phyloP scores from a whole-genome alignment of 78 protist genomes.

The Capsaspora owczarzaki region DNA sequence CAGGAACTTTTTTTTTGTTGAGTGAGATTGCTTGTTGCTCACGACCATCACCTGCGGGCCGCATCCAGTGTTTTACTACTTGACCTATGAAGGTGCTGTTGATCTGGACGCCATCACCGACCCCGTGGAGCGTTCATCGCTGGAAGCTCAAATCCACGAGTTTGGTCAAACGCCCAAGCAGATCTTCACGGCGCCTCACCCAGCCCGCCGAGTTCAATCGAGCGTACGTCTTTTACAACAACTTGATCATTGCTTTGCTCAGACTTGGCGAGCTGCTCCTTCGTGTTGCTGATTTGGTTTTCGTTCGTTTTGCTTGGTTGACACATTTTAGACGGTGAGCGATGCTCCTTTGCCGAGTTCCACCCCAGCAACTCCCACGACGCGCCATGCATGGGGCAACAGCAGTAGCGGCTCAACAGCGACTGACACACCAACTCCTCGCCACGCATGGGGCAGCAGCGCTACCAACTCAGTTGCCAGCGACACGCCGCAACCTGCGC shows the following conservation, averaged over 20 bases:
- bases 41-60: background rate
- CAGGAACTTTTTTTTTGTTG: background rate
- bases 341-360: background rate
- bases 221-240: background rate
- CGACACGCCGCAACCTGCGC: too few species aligned
- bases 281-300: background rate
- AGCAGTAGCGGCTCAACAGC: background rate
- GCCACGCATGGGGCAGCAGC: background rate
- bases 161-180: conserved; percentile 98
- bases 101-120: conserved; percentile 71
- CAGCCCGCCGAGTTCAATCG: conserved; percentile 7
- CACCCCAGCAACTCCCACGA: background rate
- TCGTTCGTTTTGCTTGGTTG: too few species aligned
- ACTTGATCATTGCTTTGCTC: too few species aligned
- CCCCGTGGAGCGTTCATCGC: conserved; percentile 39
- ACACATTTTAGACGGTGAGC: background rate
- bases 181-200: conserved; percentile 74
- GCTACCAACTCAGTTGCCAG: background rate
- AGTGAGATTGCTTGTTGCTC: background rate
- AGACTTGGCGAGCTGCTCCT: too few species aligned
- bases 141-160: conserved; percentile 76
- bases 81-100: conserved; percentile 89
- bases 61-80: conserved; percentile 67
- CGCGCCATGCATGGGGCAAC: background rate
- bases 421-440: background rate